phyloP scores from a whole-genome alignment of 2,329 filamentous ascomycete genomes.

The Drechslerella coelobrocha region DNA sequence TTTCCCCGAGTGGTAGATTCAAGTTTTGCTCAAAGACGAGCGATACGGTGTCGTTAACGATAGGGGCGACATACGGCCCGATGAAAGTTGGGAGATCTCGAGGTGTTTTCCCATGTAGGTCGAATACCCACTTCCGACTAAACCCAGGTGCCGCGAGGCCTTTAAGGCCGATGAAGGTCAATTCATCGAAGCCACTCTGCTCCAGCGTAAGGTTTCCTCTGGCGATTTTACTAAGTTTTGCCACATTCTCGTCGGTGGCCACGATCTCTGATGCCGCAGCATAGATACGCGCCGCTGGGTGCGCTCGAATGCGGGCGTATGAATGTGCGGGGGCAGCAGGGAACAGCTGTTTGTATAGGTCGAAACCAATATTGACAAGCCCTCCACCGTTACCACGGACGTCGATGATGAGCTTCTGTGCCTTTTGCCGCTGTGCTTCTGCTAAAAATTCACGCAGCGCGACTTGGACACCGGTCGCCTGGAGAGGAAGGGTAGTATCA shows the following conservation, averaged over 20 bases:
- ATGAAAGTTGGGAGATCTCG: constrained; percentile 59
- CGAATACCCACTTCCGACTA: constrained; percentile 56
- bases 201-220: not conserved
- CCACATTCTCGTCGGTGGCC: constrained; percentile 12
- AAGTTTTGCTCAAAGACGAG: constrained; percentile 45
- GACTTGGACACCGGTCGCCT: constrained; percentile 22
- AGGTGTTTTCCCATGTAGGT: constrained; percentile 55
- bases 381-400: constrained; percentile 69
- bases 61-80: constrained; percentile 56
- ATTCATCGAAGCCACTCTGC: not conserved
- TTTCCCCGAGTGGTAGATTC: constrained; percentile 5
- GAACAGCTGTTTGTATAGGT: constrained; percentile 66
- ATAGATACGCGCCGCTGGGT: constrained; percentile 55
- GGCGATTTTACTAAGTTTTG: not conserved
- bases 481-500: constrained; percentile 8
- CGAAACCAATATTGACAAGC: constrained; percentile 60
- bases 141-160: constrained; percentile 26
- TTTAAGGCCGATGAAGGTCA: not conserved
- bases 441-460: constrained; percentile 31
- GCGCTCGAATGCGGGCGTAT: constrained; percentile 60
- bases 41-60: constrained; percentile 58
- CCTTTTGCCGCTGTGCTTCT: constrained; percentile 13
- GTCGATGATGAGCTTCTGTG: constrained; percentile 65
- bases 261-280: constrained; percentile 15
- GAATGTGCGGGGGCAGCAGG: constrained; percentile 61